phyloP scores from a whole-genome alignment of 192 early-diverging fungal species.

The Linnemannia zychae region DNA sequence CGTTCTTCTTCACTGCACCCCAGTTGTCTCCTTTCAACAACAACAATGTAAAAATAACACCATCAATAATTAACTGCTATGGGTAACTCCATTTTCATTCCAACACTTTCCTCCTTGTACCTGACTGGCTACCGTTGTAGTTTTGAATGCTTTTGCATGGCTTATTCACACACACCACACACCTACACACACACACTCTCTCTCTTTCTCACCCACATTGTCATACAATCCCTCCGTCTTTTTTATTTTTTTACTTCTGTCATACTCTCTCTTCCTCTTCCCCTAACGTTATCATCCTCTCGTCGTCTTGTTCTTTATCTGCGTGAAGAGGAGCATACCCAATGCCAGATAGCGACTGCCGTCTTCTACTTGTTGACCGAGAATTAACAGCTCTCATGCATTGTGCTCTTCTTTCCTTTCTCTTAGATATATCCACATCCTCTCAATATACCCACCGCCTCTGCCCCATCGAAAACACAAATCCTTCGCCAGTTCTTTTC shows the following conservation, averaged over 20 bases:
- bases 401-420: not conserved
- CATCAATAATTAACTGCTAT: not conserved
- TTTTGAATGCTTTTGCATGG: not conserved
- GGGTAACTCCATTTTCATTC: not conserved
- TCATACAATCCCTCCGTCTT: not conserved
- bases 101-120: not conserved
- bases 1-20: conserved; percentile 19
- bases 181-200: too few species aligned
- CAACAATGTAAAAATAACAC: conserved; percentile 29
- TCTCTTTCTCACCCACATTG: not conserved
- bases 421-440: conserved; percentile 32
- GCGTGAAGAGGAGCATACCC: not conserved
- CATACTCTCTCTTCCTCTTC: not conserved
- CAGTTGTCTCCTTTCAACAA: conserved; percentile 18
- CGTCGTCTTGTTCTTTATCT: not conserved
- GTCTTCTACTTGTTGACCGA: not conserved
- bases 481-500: conserved; percentile 16
- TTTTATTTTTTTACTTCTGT: too few species aligned
- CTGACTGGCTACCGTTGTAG: not conserved
- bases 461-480: conserved; percentile 2
- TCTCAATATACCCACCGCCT: not conserved
- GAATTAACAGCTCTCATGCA: not conserved
- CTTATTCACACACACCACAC: too few species aligned
- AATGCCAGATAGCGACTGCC: not conserved
- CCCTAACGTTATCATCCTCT: too few species aligned